Evolutionary conservation across 176 grass and related monocot genomes (phyloP).

Genomic region (Tillandsia leiboldiana): DNA sequence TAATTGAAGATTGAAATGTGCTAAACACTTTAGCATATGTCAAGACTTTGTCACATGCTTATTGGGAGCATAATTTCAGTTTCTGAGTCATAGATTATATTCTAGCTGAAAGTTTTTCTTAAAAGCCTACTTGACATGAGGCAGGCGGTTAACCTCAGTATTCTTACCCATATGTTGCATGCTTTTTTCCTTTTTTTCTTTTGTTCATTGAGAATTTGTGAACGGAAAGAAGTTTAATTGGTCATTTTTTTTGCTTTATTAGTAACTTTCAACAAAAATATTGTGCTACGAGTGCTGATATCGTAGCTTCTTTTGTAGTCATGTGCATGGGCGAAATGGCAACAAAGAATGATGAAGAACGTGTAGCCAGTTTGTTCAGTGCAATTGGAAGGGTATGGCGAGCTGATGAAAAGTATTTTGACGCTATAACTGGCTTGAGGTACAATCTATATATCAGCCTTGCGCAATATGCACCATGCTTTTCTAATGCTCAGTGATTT

Average conservation of each 20-base stretch:
- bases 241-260: neutral
- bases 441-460: constrained; percentile 6
- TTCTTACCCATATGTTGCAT: neutral
- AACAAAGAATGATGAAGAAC: constrained; percentile 66
- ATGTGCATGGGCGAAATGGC: constrained; percentile 82
- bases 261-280: neutral
- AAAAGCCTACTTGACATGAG: neutral
- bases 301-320: constrained; percentile 27
- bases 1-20: too few relatives aligned
- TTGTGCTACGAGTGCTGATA: constrained; percentile 15
- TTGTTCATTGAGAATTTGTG: neutral
- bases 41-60: too few relatives aligned
- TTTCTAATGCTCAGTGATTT: too few relatives aligned
- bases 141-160: neutral
- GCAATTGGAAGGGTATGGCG: constrained; percentile 96
- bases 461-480: neutral
- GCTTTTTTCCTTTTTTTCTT: neutral
- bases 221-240: neutral
- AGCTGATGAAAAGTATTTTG: constrained; percentile 96
- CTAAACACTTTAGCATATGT: too few relatives aligned
- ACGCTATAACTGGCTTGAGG: constrained; percentile 96
- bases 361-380: constrained; percentile 57
- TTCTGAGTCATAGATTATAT: neutral
- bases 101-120: neutral
- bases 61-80: neutral